A percentile compares a stretch with the other conserved stretches of the same genome.
phyloP scores from a whole-genome alignment of 108 stramenopile species.

The Nitzschia palea region DNA sequence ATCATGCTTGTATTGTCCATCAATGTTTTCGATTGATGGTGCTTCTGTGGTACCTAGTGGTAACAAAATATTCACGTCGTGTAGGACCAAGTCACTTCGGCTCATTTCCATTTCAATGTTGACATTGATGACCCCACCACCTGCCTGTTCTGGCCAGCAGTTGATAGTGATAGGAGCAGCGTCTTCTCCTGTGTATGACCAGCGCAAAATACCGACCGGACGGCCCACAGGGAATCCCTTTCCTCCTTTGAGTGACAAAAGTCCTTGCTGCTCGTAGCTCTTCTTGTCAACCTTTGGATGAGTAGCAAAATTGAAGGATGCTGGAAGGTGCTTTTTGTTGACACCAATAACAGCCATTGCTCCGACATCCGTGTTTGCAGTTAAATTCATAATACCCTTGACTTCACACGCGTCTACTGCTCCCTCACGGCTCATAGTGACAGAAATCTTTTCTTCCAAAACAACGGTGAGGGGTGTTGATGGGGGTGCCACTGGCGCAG shows the following conservation, averaged over 20 bases:
- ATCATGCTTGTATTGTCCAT: slow-evolving; percentile 94
- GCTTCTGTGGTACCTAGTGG: slow-evolving; percentile 90
- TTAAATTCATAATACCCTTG: slow-evolving; percentile 95
- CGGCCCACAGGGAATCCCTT: slow-evolving; percentile 94
- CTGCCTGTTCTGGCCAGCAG: slow-evolving; percentile 98
- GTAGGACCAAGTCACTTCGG: slow-evolving; percentile 73
- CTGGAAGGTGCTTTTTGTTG: slow-evolving; percentile 73
- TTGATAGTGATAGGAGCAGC: slow-evolving; percentile 95
- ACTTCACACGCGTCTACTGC: slow-evolving; percentile 90
- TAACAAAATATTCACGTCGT: slow-evolving; percentile 93
- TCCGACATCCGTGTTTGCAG: slow-evolving; percentile 95
- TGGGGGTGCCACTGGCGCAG: slow-evolving; percentile 57
- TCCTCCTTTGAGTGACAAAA: slow-evolving; percentile 89
- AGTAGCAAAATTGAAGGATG: slow-evolving; percentile 88
- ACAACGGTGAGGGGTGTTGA: slow-evolving; percentile 87
- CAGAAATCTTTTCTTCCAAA: slow-evolving; percentile 91
- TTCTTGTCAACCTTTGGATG: slow-evolving; percentile 98
- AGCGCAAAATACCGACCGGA: slow-evolving; percentile 92
- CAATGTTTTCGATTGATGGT: slow-evolving; percentile 83
- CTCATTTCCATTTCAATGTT: slow-evolving; percentile 95
- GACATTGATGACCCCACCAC: slow-evolving; percentile 90
- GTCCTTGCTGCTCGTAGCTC: slow-evolving; percentile 83
- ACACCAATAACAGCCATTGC: slow-evolving; percentile 79
- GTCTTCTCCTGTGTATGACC: slow-evolving; percentile 87
- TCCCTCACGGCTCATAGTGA: slow-evolving; percentile 93